phyloP scores from a whole-genome alignment of 768 basidiomycete genomes.

The Melanogaster broomeanus region DNA sequence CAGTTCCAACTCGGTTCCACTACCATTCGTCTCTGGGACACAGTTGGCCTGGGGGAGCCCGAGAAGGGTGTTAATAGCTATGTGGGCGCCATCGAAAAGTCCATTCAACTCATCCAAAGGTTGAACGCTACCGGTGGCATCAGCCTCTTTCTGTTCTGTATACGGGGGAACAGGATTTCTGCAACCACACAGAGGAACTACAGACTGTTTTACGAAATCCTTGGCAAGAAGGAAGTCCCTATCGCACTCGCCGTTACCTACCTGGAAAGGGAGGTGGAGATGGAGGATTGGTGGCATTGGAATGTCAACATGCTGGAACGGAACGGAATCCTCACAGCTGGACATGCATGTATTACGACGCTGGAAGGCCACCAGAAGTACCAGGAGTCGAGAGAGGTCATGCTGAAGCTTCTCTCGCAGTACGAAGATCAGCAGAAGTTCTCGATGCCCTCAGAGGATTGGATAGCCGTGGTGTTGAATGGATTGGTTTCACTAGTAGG shows the following conservation, averaged over 20 bases:
- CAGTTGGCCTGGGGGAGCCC: too few species aligned
- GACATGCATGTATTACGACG: conserved; percentile 35
- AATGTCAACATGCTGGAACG: conserved; percentile 21
- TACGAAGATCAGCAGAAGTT: conserved; percentile 30
- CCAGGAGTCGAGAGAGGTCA: conserved; percentile 28
- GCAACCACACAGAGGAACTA: too few species aligned
- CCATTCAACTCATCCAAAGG: conserved; percentile 34
- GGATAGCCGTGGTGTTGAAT: conserved; percentile 26
- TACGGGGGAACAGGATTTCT: conserved; percentile 40
- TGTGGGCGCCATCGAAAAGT: conserved; percentile 30
- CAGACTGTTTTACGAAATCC: too few species aligned
- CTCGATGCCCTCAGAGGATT: conserved; percentile 29
- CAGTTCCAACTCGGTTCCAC: conserved; percentile 23
- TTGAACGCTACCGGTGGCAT: conserved; percentile 36
- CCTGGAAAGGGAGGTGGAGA: conserved; percentile 34
- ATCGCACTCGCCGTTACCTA: conserved; percentile 42
- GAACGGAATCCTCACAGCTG: conserved; percentile 23
- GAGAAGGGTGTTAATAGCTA: conserved; percentile 18
- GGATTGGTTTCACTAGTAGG: conserved; percentile 21
- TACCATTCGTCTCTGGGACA: too few species aligned
- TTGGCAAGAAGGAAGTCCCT: too few species aligned
- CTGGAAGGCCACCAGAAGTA: conserved; percentile 26
- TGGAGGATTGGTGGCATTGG: conserved; percentile 36
- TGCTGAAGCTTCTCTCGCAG: conserved; percentile 18
- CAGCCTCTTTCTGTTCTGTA: conserved; percentile 42